Evolutionary conservation across 129 eudicot genomes (phyloP).

Genomic region (Tagetes patula): DNA sequence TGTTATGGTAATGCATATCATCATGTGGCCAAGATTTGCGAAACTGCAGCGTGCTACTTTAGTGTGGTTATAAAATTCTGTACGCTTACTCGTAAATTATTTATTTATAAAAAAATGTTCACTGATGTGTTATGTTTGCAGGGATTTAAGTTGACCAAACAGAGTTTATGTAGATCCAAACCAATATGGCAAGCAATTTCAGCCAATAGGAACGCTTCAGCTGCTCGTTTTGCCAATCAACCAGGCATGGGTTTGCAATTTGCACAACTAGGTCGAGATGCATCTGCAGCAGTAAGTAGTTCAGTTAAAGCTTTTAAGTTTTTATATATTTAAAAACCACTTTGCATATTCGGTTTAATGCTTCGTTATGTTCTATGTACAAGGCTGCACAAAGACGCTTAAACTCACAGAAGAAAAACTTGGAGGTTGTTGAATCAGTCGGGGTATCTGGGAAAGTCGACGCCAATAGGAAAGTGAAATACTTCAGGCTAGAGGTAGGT

Average conservation of each 20-base stretch:
- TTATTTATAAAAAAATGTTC: neutral
- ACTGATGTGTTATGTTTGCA: conserved; percentile 18
- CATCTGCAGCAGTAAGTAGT: conserved; percentile 85
- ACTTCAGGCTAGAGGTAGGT: conserved; percentile 75
- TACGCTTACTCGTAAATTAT: neutral
- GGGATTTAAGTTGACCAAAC: conserved; percentile 73
- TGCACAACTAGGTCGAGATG: conserved; percentile 93
- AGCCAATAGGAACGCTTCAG: conserved; percentile 55
- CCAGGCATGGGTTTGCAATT: conserved; percentile 73
- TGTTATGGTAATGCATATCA: neutral
- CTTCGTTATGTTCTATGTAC: conserved; percentile 4
- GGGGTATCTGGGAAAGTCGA: conserved; percentile 74
- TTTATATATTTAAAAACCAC: neutral
- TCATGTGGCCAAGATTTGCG: neutral
- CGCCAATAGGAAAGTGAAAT: conserved; percentile 47
- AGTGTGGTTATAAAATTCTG: neutral
- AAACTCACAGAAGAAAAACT: conserved; percentile 56
- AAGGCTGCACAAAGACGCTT: conserved; percentile 91
- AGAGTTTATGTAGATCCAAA: conserved; percentile 65
- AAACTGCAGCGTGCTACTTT: neutral
- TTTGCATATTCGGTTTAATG: conserved; percentile 7
- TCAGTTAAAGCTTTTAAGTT: neutral
- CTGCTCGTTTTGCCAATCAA: conserved; percentile 62
- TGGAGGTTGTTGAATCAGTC: conserved; percentile 82
- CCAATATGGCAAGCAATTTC: conserved; percentile 78